A percentile compares a stretch with the other conserved stretches of the same genome.
Evolutionary conservation across 805 yeast species (phyloP).

Genomic region (Wickerhamomyces silvicola): DNA sequence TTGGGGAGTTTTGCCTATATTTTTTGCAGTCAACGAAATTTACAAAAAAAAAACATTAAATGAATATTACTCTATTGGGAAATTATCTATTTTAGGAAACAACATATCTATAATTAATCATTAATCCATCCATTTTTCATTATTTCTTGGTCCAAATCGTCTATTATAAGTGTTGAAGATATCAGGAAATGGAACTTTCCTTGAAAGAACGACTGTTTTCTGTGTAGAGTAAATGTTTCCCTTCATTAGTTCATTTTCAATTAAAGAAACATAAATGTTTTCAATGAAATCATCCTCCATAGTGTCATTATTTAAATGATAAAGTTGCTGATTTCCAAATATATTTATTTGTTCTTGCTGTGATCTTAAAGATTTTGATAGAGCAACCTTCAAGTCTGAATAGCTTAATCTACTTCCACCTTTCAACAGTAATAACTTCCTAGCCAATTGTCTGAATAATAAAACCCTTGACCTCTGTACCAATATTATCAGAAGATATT

Average conservation of each 20-base stretch:
- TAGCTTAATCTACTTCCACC: conserved; percentile 4
- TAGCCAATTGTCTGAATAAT: conserved; percentile 37
- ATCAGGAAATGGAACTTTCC: conserved; percentile 36
- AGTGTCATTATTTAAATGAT: conserved; percentile 21
- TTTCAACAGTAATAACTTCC: conserved; percentile 13
- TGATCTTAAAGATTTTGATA: conserved; percentile 15
- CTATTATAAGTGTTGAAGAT: conserved; percentile 15
- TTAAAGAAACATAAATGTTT: conserved; percentile 42
- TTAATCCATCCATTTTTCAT: conserved; percentile 16
- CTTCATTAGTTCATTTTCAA: conserved; percentile 46
- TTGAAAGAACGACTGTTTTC: conserved; percentile 35
- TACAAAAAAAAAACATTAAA: not conserved
- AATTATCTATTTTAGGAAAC: not conserved
- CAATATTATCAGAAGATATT: conserved; percentile 36
- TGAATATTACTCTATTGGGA: not conserved
- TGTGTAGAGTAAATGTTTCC: conserved; percentile 43
- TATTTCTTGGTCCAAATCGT: conserved; percentile 5
- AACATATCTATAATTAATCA: no score
- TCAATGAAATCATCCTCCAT: conserved; percentile 40
- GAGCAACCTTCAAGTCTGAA: conserved; percentile 17
- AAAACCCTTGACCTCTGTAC: conserved; percentile 39
- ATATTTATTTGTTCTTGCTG: conserved; percentile 14
- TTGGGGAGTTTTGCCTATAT: no score
- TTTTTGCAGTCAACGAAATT: no score
- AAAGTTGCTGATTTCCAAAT: conserved; percentile 12